Base-by-base conservation (phyloP, 1,284 basidiomycete genomes). In the Agroathelia rolfsii region DNA sequence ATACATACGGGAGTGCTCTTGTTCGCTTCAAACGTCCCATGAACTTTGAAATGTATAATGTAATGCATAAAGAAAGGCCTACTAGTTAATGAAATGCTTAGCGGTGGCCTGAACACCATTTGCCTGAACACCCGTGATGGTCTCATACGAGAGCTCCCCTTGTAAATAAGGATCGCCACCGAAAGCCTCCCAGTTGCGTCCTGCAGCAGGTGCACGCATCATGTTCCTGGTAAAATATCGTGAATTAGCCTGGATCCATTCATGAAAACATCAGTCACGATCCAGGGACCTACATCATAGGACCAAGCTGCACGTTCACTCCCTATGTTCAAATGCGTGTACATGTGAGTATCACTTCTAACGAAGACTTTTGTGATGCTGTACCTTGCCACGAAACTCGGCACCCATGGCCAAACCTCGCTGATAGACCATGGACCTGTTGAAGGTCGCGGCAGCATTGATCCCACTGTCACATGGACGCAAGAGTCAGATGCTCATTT, bases 381-480 rank as follows among this genome's bases (percentile, higher is more conserved):
- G n/a, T n/a, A n/a, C n/a, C 52, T 85, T 83, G 31, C 67, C 75
- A 33, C 66, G 66, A 57, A 76, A 76, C 55, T 87, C 82, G 10
- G 65, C 53, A 9, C 77, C 82, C 53, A 85, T 62, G 2, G 76
- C 78, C 9, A 53, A 55, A 6, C 75, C 82, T 24, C 80, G 64
- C 37, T 66, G 55, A 39, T 67, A 63, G 53, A 82, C 76, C 19
- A 86, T 59, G 9, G 71, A 67, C 28, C 77, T 69, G 50, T 82
- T 80, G n/a, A n/a, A n/a, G n/a, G n/a, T n/a, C n/a, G 80, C 63
- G 4, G 76, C 82, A 6, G 66, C 69, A 47, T 83, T 86, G 55
- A 86, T n/a, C n/a, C n/a, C n/a, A n/a, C n/a, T n/a, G n/a, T n/a
- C n/a, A 31, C 22, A 15, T 4, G 12, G 12, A 21, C 19, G 12